phyloP scores from a whole-genome alignment of 345 rosid genomes.

The Toxicodendron radicans region DNA sequence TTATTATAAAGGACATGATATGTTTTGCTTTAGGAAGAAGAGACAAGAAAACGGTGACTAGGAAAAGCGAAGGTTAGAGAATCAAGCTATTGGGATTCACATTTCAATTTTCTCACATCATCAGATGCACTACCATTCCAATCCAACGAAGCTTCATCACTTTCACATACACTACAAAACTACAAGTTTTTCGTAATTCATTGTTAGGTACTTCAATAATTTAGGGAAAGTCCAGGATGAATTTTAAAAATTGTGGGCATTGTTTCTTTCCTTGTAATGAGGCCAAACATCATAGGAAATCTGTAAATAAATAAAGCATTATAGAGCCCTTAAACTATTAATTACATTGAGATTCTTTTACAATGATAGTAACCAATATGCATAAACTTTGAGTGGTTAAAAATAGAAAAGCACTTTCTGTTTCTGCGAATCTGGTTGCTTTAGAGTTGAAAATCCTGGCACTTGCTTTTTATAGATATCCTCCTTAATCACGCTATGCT shows the following conservation, averaged over 20 bases:
- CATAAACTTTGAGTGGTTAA: not conserved
- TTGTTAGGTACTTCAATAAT: too few relatives aligned
- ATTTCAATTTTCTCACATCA: not conserved
- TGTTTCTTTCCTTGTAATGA: too few relatives aligned
- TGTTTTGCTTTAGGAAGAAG: slow-evolving; percentile 26
- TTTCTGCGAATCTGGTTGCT: slow-evolving; percentile 11
- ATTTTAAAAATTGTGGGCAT: too few relatives aligned
- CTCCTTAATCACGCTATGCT: not conserved
- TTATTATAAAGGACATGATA: slow-evolving; percentile 11
- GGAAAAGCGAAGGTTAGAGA: slow-evolving; percentile 29
- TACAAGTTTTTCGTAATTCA: too few relatives aligned
- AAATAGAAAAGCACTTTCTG: not conserved
- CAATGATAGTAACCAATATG: not conserved
- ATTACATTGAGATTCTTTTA: not conserved
- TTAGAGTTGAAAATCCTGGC: not conserved
- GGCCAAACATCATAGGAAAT: too few relatives aligned
- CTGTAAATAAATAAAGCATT: not conserved
- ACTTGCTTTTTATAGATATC: not conserved
- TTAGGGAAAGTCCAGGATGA: too few relatives aligned
- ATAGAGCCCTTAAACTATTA: not conserved
- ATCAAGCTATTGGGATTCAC: slow-evolving; percentile 31
- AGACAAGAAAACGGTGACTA: slow-evolving; percentile 23
- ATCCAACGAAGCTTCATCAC: not conserved
- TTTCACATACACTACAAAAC: too few relatives aligned
- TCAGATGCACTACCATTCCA: slow-evolving; percentile 1